These are phyloP conservation scores for Lodderomyces margitis DNA, from an alignment of 1,139 yeast species.

Conservation along the genomic window DNA sequence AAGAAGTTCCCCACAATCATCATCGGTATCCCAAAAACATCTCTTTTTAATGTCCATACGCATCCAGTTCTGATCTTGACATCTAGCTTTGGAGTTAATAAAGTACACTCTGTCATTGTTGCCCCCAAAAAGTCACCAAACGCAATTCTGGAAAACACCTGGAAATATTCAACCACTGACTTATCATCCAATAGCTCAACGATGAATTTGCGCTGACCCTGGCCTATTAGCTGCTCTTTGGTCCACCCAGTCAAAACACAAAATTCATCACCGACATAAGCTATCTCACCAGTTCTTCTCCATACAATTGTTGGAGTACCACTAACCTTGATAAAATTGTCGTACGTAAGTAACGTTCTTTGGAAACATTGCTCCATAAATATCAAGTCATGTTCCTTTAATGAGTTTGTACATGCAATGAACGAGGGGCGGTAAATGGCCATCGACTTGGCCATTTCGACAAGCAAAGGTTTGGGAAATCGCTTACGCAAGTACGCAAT, in stretches of 20 bases:
- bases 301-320: constrained; percentile 96
- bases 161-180: constrained; percentile 84
- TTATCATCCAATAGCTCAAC: constrained; percentile 89
- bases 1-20: constrained; percentile 92
- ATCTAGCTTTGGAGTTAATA: constrained; percentile 54
- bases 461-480: constrained; percentile 67
- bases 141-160: constrained; percentile 79
- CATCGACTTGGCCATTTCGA: constrained; percentile 84
- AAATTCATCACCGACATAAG: constrained; percentile 91
- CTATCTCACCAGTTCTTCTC: constrained; percentile 94
- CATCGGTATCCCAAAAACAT: constrained; percentile 71
- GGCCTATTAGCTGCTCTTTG: constrained; percentile 57
- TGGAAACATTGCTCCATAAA: constrained; percentile 97
- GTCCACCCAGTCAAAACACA: constrained; percentile 90
- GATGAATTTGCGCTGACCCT: constrained; percentile 44
- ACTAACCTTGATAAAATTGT: constrained; percentile 74
- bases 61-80: constrained; percentile 68
- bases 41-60: constrained; percentile 80
- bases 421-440: constrained; percentile 89
- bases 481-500: constrained; percentile 71
- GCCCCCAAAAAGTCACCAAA: constrained; percentile 91
- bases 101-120: constrained; percentile 82
- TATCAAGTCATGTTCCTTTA: constrained; percentile 86
- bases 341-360: constrained; percentile 83
- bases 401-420: constrained; percentile 85